Percentiles rank a stretch among this genome's conserved stretches.
Conservation (phyloP, 805 yeast species). For the Candida golubevii region DNA sequence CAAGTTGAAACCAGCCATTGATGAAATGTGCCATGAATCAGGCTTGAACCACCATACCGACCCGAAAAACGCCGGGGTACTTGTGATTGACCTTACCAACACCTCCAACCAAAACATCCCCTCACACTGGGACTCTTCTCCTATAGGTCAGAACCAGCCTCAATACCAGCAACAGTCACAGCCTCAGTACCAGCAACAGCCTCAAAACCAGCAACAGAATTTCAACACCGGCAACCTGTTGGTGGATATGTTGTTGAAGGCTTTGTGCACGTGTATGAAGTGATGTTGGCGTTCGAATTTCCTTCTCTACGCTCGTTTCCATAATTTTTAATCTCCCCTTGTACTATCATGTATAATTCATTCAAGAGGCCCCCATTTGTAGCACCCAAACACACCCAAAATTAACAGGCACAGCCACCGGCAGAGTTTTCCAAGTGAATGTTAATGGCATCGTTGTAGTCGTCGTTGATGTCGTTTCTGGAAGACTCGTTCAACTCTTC, state of each 20-base stretch:
- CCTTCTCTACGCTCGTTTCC: too few species aligned
- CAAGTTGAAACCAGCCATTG: slow-evolving; percentile 86
- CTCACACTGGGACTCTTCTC: slow-evolving; percentile 24
- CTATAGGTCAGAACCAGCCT: slow-evolving; percentile 18
- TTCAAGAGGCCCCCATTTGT: too few species aligned
- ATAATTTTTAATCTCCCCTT: too few species aligned
- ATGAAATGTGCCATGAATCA: slow-evolving; percentile 66
- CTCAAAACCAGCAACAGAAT: slow-evolving; percentile 13
- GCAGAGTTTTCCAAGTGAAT: slow-evolving; percentile 84
- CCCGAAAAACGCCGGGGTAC: slow-evolving; percentile 72
- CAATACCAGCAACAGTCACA: slow-evolving; percentile 15
- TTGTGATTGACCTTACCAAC: slow-evolving; percentile 56
- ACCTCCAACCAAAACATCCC: slow-evolving; percentile 29
- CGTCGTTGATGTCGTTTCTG: slow-evolving; percentile 43
- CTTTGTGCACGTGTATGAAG: slow-evolving; percentile 29
- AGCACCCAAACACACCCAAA: too few species aligned
- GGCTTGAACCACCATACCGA: slow-evolving; percentile 60
- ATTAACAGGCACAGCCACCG: slow-evolving; percentile 69
- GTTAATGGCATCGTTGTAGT: slow-evolving; percentile 93
- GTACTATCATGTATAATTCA: too few species aligned
- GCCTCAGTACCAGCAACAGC: slow-evolving; percentile 18
- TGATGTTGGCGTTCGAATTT: background rate
- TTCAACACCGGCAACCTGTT: slow-evolving; percentile 25
- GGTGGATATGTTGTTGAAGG: slow-evolving; percentile 28
- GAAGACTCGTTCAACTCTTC: slow-evolving; percentile 87